These are phyloP conservation scores for Sclerotinia nivalis DNA, from an alignment of 2,329 filamentous ascomycete species.

Conservation along the genomic window DNA sequence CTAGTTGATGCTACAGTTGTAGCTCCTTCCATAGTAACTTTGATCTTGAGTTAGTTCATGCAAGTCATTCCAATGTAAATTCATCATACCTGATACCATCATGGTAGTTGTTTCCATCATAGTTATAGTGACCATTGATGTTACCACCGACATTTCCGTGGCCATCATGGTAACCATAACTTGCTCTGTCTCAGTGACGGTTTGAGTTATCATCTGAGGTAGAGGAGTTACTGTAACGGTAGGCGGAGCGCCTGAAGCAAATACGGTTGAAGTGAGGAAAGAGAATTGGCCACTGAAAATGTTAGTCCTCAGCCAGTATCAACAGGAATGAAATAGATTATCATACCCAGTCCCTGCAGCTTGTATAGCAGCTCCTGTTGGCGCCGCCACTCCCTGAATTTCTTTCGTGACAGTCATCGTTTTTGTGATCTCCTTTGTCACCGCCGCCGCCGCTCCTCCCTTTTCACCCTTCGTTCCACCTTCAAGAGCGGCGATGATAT, in stretches of 20 bases:
- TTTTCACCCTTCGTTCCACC: constrained; percentile 23
- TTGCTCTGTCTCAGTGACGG: constrained; percentile 26
- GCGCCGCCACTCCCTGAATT: constrained; percentile 29
- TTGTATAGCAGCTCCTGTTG: constrained; percentile 28
- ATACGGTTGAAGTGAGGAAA: constrained; percentile 45
- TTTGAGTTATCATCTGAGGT: constrained; percentile 30
- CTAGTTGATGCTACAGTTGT: background rate
- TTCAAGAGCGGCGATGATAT: constrained; percentile 32
- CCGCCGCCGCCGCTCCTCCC: constrained; percentile 4
- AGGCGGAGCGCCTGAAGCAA: constrained; percentile 37
- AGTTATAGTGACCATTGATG: constrained; percentile 30
- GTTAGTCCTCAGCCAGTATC: constrained; percentile 28
- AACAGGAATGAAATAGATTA: background rate
- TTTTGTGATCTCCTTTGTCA: constrained; percentile 19
- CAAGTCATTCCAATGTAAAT: background rate
- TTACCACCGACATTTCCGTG: constrained; percentile 23
- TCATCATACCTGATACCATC: constrained; percentile 19
- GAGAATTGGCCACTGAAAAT: constrained; percentile 38
- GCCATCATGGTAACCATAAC: constrained; percentile 14
- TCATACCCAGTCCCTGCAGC: constrained; percentile 24
- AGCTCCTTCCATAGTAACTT: background rate
- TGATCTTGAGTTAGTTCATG: constrained; percentile 2
- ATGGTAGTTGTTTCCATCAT: constrained; percentile 19
- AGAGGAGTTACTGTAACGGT: constrained; percentile 46
- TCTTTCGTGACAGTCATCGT: constrained; percentile 44